Conservation (phyloP, 2,329 filamentous ascomycete species). For the Botrytis fragariae region DNA sequence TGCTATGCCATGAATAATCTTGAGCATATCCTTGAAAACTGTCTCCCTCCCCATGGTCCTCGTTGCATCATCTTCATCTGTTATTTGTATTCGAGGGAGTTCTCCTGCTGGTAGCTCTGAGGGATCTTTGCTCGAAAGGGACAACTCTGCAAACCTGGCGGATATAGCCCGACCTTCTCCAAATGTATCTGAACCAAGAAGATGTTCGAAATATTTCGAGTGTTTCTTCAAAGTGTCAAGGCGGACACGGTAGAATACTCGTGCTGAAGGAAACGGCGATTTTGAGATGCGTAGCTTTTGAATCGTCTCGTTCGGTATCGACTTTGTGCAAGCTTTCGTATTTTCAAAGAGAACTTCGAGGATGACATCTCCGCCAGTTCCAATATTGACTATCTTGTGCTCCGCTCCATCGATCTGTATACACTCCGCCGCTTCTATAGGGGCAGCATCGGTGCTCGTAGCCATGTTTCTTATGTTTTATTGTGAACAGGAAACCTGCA, state of each 20-base stretch:
- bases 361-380: conserved; percentile 60
- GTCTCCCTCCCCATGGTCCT: conserved; percentile 56
- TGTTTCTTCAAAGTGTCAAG: conserved; percentile 54
- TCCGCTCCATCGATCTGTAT: conserved; percentile 28
- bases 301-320: conserved; percentile 49
- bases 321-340: conserved; percentile 49
- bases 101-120: conserved; percentile 48
- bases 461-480: background rate
- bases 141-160: conserved; percentile 50
- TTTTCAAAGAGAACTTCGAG: conserved; percentile 66
- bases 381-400: conserved; percentile 49
- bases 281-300: conserved; percentile 39
- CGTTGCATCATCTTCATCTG: conserved; percentile 68
- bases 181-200: conserved; percentile 60
- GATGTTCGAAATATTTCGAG: conserved; percentile 68
- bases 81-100: conserved; percentile 63
- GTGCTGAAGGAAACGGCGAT: conserved; percentile 29
- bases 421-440: conserved; percentile 13
- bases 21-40: conserved; percentile 65
- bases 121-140: conserved; percentile 46
- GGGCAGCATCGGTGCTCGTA: background rate
- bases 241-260: conserved; percentile 56
- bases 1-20: conserved; percentile 58
- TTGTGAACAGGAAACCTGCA: too few species aligned
- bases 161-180: conserved; percentile 60